phyloP scores from a whole-genome alignment of 2,329 filamentous ascomycete species.

The Cladosporium phlei region DNA sequence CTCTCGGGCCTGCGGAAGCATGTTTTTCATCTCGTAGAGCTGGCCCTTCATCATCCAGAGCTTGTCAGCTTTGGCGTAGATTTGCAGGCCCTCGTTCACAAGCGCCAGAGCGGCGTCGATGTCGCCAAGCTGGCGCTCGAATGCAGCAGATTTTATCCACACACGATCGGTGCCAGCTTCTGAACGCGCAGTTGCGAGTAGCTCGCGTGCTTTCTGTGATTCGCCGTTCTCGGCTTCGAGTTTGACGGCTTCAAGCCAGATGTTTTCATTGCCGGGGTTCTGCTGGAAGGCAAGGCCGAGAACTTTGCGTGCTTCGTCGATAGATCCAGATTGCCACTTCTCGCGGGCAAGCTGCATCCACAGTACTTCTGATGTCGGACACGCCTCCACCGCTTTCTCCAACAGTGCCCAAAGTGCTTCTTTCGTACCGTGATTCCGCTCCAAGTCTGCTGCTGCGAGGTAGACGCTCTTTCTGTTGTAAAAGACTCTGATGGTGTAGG shows the following conservation, averaged over 20 bases:
- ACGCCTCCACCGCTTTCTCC: conserved; percentile 90
- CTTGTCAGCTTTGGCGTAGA: conserved; percentile 81
- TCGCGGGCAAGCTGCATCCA: conserved; percentile 97
- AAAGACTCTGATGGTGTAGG: conserved; percentile 84
- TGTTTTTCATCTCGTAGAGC: conserved; percentile 81
- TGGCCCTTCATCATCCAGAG: conserved; percentile 99
- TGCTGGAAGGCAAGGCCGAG: conserved; percentile 88
- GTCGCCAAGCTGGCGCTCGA: conserved; percentile 80
- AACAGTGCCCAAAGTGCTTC: conserved; percentile 79
- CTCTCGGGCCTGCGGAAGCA: conserved; percentile 78
- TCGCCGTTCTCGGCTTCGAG: conserved; percentile 87
- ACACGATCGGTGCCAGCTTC: conserved; percentile 93
- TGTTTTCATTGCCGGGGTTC: conserved; percentile 95
- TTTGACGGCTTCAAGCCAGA: conserved; percentile 94
- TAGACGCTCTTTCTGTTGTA: conserved; percentile 82
- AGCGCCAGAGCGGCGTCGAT: conserved; percentile 78
- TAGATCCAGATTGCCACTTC: conserved; percentile 83
- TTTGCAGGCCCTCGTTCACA: conserved; percentile 76
- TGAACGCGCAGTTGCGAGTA: conserved; percentile 76
- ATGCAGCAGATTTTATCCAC: conserved; percentile 93
- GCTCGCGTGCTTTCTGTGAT: conserved; percentile 72
- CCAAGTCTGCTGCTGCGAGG: conserved; percentile 84
- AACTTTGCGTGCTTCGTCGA: conserved; percentile 79
- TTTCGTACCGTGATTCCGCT: conserved; percentile 80
- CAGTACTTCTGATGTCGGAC: conserved; percentile 81